These are phyloP conservation scores for Ganoderma multipileum DNA, from an alignment of 1,284 basidiomycete species.

Conservation along the genomic window DNA sequence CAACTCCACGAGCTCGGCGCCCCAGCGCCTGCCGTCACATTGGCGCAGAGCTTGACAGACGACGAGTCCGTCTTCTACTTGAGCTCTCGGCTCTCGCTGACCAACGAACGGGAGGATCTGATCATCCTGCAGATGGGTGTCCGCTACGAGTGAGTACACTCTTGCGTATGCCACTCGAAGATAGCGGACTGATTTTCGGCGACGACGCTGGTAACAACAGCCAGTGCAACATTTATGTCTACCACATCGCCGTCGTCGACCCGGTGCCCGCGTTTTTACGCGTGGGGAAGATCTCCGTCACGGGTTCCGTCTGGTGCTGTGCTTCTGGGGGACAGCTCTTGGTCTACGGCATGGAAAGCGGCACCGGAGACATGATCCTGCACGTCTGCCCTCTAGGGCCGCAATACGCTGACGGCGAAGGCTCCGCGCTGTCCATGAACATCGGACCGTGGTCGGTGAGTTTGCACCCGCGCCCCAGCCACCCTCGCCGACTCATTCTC, in stretches of 20 bases:
- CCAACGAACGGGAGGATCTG: slow-evolving; percentile 29
- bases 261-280: slow-evolving; percentile 24
- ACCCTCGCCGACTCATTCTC: neutral
- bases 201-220: slow-evolving; percentile 4
- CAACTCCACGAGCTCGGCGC: slow-evolving; percentile 28
- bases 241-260: slow-evolving; percentile 26
- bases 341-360: slow-evolving; percentile 29
- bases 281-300: slow-evolving; percentile 26
- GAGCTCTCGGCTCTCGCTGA: slow-evolving; percentile 28
- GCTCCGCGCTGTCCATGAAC: slow-evolving; percentile 24
- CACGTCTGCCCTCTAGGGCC: slow-evolving; percentile 22
- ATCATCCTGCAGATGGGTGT: slow-evolving; percentile 32
- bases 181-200: neutral
- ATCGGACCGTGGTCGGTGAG: slow-evolving; percentile 32
- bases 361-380: slow-evolving; percentile 27
- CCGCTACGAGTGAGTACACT: slow-evolving; percentile 27
- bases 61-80: slow-evolving; percentile 32
- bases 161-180: neutral
- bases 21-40: slow-evolving; percentile 20
- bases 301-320: slow-evolving; percentile 30
- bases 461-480: neutral
- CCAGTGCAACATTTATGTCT: slow-evolving; percentile 32
- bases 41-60: slow-evolving; percentile 23
- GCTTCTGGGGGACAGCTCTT: slow-evolving; percentile 24
- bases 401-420: slow-evolving; percentile 6